phyloP scores from a whole-genome alignment of 768 basidiomycete genomes.

The Termitomyces sp. region DNA sequence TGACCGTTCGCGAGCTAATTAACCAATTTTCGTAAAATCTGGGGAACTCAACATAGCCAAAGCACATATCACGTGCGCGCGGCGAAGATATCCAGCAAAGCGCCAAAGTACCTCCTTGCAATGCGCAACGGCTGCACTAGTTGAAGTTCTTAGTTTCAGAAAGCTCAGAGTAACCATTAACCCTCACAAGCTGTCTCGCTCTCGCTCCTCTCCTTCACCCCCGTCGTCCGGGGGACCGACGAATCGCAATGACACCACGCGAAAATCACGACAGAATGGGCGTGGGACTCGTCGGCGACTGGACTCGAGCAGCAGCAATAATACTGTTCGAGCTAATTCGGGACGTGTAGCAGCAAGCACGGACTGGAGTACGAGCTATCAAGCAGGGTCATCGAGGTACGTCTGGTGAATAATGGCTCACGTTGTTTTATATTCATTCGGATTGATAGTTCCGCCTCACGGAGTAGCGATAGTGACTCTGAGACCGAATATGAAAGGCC shows the following conservation, averaged over 20 bases:
- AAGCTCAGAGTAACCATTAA: background rate
- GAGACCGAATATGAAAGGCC: constrained; percentile 53
- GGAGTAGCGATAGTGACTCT: constrained; percentile 48
- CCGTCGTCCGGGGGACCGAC: constrained; percentile 51
- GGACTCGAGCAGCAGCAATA: constrained; percentile 25
- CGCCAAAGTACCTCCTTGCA: background rate
- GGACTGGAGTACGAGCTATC: constrained; percentile 86
- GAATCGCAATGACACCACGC: constrained; percentile 45
- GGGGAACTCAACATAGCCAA: constrained; percentile 12
- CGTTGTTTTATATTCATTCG: background rate
- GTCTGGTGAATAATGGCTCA: constrained; percentile 15
- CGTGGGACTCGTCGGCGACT: constrained; percentile 31
- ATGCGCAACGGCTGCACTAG: background rate
- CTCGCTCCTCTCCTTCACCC: constrained; percentile 74
- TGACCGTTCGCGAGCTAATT: background rate
- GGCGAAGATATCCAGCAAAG: background rate
- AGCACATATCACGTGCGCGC: constrained; percentile 11
- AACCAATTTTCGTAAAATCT: constrained; percentile 3
- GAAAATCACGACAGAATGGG: constrained; percentile 32
- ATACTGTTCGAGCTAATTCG: constrained; percentile 18
- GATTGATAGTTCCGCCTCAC: constrained; percentile 44
- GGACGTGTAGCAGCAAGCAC: constrained; percentile 28
- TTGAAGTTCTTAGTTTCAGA: background rate
- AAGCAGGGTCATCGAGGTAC: constrained; percentile 80
- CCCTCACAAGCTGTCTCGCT: constrained; percentile 67